Conservation (phyloP, 2,329 filamentous ascomycete genomes). For the Phymatotrichopsis omnivora region DNA sequence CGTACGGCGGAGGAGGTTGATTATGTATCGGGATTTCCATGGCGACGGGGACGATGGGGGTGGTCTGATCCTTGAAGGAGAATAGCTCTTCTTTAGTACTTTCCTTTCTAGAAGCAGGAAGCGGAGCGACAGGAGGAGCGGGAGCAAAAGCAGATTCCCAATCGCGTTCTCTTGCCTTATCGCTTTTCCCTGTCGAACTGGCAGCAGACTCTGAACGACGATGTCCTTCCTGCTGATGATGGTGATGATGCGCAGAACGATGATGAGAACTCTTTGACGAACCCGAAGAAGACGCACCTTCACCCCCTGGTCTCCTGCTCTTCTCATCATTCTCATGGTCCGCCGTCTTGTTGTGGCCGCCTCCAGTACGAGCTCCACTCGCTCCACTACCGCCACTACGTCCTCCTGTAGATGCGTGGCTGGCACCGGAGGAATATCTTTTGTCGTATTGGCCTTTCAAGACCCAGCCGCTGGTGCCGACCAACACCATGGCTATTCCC, state of each 20-base stretch:
- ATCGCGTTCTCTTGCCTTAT: too few relatives aligned
- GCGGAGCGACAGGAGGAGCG: slow-evolving; percentile 4
- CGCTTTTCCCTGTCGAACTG: too few relatives aligned
- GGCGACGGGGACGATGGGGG: slow-evolving; percentile 6
- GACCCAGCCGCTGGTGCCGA: slow-evolving; percentile 13
- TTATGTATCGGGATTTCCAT: slow-evolving; percentile 16
- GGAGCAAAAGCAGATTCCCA: slow-evolving; percentile 2
- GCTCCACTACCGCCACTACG: not conserved
- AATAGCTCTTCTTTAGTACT: slow-evolving; percentile 18
- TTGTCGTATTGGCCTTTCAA: too few relatives aligned
- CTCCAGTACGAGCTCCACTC: not conserved
- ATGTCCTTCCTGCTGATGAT: too few relatives aligned
- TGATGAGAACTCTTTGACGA: slow-evolving; percentile 13
- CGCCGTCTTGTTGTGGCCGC: slow-evolving; percentile 8
- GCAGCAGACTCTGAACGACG: too few relatives aligned
- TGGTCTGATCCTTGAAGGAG: slow-evolving; percentile 13
- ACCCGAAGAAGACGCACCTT: slow-evolving; percentile 23
- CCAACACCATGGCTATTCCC: slow-evolving; percentile 8
- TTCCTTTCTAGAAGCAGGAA: slow-evolving; percentile 6
- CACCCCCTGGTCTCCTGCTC: slow-evolving; percentile 5
- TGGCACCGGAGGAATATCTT: too few relatives aligned
- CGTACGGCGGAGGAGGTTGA: slow-evolving; percentile 17
- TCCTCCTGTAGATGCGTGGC: too few relatives aligned
- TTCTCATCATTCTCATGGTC: slow-evolving; percentile 5
- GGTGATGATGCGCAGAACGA: slow-evolving; percentile 9